Evolutionary conservation across 73 alveolate genomes (phyloP).

Genomic region (Breviolum minutum): DNA sequence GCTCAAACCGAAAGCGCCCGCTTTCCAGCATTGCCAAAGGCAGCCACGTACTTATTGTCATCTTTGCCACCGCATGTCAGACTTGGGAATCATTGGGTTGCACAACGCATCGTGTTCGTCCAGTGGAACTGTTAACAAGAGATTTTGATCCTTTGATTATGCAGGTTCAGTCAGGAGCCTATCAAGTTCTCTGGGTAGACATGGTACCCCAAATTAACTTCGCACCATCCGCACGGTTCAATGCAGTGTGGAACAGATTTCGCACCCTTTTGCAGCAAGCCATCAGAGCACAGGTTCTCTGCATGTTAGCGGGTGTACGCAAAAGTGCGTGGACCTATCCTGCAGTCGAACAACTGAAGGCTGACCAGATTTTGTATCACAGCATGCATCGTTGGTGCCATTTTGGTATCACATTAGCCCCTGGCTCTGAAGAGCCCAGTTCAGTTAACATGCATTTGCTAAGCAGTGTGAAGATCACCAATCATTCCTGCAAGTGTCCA

Average conservation of each 20-base stretch:
- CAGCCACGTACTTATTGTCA: not conserved
- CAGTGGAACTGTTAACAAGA: not conserved
- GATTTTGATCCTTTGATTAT: not conserved
- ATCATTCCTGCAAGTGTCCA: not conserved
- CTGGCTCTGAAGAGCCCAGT: not conserved
- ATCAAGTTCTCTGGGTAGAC: conserved; percentile 8
- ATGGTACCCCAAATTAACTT: not conserved
- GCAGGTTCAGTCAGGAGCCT: not conserved
- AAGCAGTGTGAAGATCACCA: not conserved
- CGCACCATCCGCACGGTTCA: not conserved
- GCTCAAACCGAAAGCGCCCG: no score
- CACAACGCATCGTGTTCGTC: not conserved
- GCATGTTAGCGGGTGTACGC: not conserved
- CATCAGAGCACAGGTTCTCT: not conserved
- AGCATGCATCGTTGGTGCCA: conserved; percentile 15
- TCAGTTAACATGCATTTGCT: not conserved
- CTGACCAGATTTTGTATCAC: not conserved
- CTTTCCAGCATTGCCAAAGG: no score
- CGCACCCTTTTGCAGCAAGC: not conserved
- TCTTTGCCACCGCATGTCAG: not conserved
- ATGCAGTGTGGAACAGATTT: not conserved
- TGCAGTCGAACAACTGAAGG: not conserved
- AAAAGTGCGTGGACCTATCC: not conserved
- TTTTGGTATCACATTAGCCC: not conserved
- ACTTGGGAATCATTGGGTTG: not conserved